Evolutionary conservation across 306 rosid genomes (phyloP), one percentile per base, ranked within the genome.

Genomic region (Ormosia emarginata): DNA sequence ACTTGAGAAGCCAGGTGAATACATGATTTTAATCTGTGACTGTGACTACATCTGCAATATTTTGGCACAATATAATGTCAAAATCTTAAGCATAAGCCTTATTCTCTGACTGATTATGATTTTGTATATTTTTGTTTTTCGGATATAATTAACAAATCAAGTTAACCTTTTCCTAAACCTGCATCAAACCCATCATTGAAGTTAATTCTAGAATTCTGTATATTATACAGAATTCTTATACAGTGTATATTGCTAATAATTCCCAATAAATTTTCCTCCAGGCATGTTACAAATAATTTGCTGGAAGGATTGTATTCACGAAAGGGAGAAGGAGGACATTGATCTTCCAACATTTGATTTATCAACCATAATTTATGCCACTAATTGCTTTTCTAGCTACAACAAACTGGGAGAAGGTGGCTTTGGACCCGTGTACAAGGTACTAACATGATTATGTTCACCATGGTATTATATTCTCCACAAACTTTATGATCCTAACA

Each of bases 391-490:
- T 62, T 71, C 71, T 3, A 14, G 57, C 50, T 12, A 8, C 1
- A 71, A 61, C 30, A 80, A 80, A 62, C 11, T 80, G 4, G 84
- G 84, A 12, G 71, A 71, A 71, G 84, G 84, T 47, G 84, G 79
- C 13, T 87, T 84, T 56, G 86, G 88, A 55, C 6, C 79, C 3
- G 88, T 87, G 8, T 84, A 87, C 73, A 47, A 80, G 79, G 84
- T 71, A 63, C 1, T 24, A 24, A 24, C 24, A 41, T 15, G 18
- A 55, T 55, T 55, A 55, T 55, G 61, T 24, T 55, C 61, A 55
- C 29, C 61, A 55, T 15, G 29, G 5, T 52, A 15, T 4, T 10
- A 5, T 55, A 17, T 56, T 18, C 67, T 56, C 24, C 8, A 2
- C 7, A 6, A 49, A 71, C 8, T 11, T 29, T 13, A 30, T 71